phyloP scores from a whole-genome alignment of 129 eudicot genomes.

The Heracleum sosnowskyi region DNA sequence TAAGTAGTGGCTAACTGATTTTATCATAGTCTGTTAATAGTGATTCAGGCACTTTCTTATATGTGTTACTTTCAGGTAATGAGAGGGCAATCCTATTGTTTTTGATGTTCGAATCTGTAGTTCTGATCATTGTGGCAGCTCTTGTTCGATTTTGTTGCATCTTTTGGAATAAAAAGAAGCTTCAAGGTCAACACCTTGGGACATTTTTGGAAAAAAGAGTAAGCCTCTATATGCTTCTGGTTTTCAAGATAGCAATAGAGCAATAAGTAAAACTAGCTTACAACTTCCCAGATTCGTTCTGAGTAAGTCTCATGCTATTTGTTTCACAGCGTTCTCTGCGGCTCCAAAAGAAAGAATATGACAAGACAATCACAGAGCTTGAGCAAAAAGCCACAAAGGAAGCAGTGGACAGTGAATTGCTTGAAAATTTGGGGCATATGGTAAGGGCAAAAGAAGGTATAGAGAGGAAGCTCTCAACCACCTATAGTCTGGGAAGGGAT shows the following conservation, averaged over 20 bases:
- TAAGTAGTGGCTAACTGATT: constrained; percentile 3
- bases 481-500: constrained; percentile 79
- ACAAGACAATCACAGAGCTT: constrained; percentile 60
- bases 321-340: constrained; percentile 63
- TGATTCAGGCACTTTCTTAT: background rate
- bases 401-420: constrained; percentile 38
- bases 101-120: constrained; percentile 52
- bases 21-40: background rate
- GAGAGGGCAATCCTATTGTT: constrained; percentile 59
- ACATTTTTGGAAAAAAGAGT: constrained; percentile 85
- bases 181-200: constrained; percentile 67
- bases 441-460: constrained; percentile 58
- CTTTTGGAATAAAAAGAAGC: constrained; percentile 85
- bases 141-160: constrained; percentile 67
- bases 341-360: constrained; percentile 66
- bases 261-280: background rate
- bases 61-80: constrained; percentile 39
- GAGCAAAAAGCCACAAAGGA: constrained; percentile 54
- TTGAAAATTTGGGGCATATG: constrained; percentile 48
- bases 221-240: constrained; percentile 18
- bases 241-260: background rate
- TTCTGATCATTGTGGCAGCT: constrained; percentile 52
- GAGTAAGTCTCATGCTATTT: background rate
- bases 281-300: background rate
- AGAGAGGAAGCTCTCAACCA: constrained; percentile 68